Evolutionary conservation across 2,329 filamentous ascomycete species (phyloP), one percentile per base, ranked within the genome.

Genomic region (Cordyceps farinosa): DNA sequence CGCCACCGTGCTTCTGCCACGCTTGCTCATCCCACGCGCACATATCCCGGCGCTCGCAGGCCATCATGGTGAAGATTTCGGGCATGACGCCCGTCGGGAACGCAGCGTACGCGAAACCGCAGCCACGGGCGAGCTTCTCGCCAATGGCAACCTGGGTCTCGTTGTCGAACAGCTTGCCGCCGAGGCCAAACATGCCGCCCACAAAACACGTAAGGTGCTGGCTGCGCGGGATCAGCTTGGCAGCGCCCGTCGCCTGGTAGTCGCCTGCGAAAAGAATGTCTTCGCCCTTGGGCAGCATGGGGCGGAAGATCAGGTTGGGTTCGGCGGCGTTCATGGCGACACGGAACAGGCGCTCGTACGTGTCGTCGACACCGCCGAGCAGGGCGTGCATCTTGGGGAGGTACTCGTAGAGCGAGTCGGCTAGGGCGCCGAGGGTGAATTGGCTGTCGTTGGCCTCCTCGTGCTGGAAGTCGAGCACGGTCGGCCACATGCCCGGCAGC

Each of bases 141-240:
- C 84, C 87, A 10, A 84, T 77, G 0, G 79, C 73, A 3, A 90
- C 74, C 36, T 89, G 84, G 0, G 81, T 78, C 51, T 79, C 73
- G 0, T 65, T 67, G 0, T 74, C 71, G 47, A 89, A 83, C 10
- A 89, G 75, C 56, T 79, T 83, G 0, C 86, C 83, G 15, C 82
- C 86, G 15, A 90, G 79, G 0, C 79, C 87, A 27, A 88, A 83
- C 81, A 88, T 86, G 17, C 86, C 88, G 9, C 87, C 87, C 0
- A 82, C 79, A 69, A 88, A 90, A 71, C 87, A 90, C 0, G 81
- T 80, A 0, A 88, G 75, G 70, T 90, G 88, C 53, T 85, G 82
- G 0, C 73, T 73, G 29, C 78, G 72, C 0, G 76, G 71, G 8
- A 61, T 61, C 9, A 72, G 59, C n/a, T 61, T 65, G 2, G 67